Conservation (phyloP, 129 eudicot species). For the Artemisia annua region DNA sequence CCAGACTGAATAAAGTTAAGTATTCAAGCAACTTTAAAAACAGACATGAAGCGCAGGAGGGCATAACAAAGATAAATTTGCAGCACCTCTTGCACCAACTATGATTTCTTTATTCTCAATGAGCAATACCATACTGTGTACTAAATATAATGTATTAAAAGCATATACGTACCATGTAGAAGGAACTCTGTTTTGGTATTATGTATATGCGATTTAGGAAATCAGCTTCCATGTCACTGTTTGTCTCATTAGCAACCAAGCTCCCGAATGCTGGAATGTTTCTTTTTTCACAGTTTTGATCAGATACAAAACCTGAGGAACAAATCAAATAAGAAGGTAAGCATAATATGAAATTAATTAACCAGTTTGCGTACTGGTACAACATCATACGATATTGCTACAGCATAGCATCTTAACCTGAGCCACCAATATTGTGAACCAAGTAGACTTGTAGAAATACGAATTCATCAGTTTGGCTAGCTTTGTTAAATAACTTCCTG, state of each 20-base stretch:
- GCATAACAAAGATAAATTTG: too few species aligned
- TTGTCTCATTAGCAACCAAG: constrained; percentile 54
- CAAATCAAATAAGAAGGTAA: constrained; percentile 5
- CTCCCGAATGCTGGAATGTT: constrained; percentile 52
- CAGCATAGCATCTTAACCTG: background rate
- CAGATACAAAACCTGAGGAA: constrained; percentile 37
- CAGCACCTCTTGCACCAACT: too few species aligned
- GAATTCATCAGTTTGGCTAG: background rate
- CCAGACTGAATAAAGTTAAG: too few species aligned
- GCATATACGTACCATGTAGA: constrained; percentile 64
- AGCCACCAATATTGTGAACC: background rate
- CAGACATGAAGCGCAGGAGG: too few species aligned
- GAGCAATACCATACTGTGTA: background rate
- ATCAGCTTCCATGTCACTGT: constrained; percentile 62
- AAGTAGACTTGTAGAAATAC: background rate
- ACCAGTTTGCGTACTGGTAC: background rate
- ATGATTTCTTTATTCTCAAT: background rate
- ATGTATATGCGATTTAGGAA: constrained; percentile 54
- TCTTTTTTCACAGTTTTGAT: constrained; percentile 36
- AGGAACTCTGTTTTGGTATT: constrained; percentile 68
- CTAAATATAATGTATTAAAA: background rate
- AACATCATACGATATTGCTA: background rate
- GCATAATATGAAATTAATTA: background rate
- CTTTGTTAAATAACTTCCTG: too few species aligned
- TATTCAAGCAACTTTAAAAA: too few species aligned